These are phyloP conservation scores for Pythium folliculosum DNA, from an alignment of 352 stramenopile species.

Conservation along the genomic window DNA sequence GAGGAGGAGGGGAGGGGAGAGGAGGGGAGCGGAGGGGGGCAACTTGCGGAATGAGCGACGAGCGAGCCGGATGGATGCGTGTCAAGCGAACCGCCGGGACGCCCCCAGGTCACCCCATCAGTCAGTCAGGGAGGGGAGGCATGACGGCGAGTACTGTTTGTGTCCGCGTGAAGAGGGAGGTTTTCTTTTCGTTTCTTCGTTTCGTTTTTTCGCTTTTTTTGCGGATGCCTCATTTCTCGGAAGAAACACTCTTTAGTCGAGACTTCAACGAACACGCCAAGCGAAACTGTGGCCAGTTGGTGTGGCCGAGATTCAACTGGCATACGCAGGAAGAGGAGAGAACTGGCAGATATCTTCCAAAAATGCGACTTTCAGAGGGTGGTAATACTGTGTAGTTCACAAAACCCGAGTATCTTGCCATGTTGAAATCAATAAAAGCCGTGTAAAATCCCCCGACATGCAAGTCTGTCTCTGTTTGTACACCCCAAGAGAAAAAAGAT, in stretches of 20 bases:
- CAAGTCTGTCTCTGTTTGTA: not conserved
- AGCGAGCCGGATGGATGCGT: not conserved
- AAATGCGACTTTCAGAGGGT: not conserved
- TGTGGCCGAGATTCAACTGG: too few relatives aligned
- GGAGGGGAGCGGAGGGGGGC: not conserved
- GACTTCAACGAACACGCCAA: not conserved
- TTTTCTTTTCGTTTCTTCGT: not conserved
- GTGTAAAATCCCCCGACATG: not conserved
- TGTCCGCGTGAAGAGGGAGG: too few relatives aligned
- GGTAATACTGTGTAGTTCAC: not conserved
- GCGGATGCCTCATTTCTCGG: not conserved
- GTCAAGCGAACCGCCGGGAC: not conserved
- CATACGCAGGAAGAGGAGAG: too few relatives aligned
- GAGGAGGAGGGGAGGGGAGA: not conserved
- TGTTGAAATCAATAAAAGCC: not conserved
- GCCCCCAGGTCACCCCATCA: not conserved
- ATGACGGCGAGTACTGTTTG: not conserved
- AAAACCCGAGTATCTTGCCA: too few relatives aligned
- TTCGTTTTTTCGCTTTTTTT: not conserved
- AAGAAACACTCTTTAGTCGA: not conserved
- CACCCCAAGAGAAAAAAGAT: constrained; percentile 3
- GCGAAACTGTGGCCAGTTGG: not conserved
- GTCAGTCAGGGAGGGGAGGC: not conserved
- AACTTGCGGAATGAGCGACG: not conserved
- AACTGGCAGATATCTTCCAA: not conserved